A percentile compares a stretch with the other conserved stretches of the same genome.
phyloP scores from a whole-genome alignment of 1,284 basidiomycete genomes.

The Pseudozyma thailandica region DNA sequence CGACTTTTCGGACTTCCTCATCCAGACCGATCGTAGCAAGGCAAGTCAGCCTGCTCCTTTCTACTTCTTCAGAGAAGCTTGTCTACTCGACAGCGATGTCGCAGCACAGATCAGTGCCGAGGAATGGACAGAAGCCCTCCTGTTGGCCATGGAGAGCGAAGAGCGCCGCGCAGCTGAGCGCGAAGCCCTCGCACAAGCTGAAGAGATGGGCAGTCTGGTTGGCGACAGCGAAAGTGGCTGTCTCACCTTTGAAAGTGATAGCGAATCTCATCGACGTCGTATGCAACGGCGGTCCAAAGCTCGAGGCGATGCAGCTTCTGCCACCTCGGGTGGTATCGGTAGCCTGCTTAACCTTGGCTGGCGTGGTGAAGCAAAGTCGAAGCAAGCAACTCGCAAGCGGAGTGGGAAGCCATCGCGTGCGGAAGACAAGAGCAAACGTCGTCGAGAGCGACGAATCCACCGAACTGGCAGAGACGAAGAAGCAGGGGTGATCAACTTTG shows the following conservation, averaged over 20 bases:
- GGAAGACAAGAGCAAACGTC: constrained; percentile 24
- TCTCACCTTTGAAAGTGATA: constrained; percentile 49
- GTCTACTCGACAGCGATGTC: constrained; percentile 28
- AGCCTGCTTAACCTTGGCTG: constrained; percentile 25
- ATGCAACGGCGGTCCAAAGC: constrained; percentile 15
- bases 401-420: constrained; percentile 21
- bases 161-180: constrained; percentile 20
- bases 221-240: constrained; percentile 44
- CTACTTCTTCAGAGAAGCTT: constrained; percentile 46
- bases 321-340: constrained; percentile 7
- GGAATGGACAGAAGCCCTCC: constrained; percentile 42
- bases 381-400: constrained; percentile 14
- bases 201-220: constrained; percentile 46
- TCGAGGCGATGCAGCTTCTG: constrained; percentile 1
- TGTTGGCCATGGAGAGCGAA: constrained; percentile 28
- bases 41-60: constrained; percentile 29
- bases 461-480: constrained; percentile 18
- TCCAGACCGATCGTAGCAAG: constrained; percentile 21
- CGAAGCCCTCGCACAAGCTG: constrained; percentile 38
- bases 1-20: constrained; percentile 36
- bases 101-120: constrained; percentile 20
- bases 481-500: constrained; percentile 45
- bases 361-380: constrained; percentile 13
- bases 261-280: constrained; percentile 25
- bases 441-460: constrained; percentile 17